Evolutionary conservation across 2,329 filamentous ascomycete species (phyloP), one percentile per base, ranked within the genome.

Genomic region (Aspergillus fructus): DNA sequence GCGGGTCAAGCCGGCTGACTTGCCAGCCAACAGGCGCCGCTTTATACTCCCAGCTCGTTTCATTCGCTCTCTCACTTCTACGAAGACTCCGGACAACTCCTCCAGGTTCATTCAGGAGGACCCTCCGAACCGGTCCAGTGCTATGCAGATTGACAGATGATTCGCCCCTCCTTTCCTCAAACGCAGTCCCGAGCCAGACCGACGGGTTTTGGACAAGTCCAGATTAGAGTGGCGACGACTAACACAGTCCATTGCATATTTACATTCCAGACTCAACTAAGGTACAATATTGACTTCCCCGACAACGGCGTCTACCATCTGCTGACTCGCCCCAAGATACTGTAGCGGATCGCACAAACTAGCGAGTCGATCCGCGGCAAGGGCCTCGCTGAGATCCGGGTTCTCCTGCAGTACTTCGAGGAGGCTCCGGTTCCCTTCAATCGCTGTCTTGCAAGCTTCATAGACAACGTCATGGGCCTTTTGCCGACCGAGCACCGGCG

Each of bases 401-500:
- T 74, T 72, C 34, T 59, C 52, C 62, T 73, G 65, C 47, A 81
- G 67, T 53, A 72, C 74, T 56, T 82, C 78, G 13, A 80, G 68
- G n/a, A 83, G 63, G 3, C 74, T 72, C 2, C 64, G 70, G 15
- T 75, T 67, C 12, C 69, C 72, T 61, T 83, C 80, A 52, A 81
- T 81, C 42, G 76, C 76, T 59, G 75, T 71, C 60, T 76, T 78
- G 63, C 83, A 85, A 1, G 81, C 81, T 57, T 78, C 77, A 50
- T 85, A 85, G 1, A 85, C 81, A 37, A 83, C 71, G 61, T 85
- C 82, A 64, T 85, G 83, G 2, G 81, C 82, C 13, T 76, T 73
- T 56, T 82, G 79, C 12, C 83, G 73, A 9, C 83, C 82, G 33
- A 82, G 69, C 67, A 79, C 71, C 12, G 76, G 74, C n/a, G 81